A percentile compares a stretch with the other conserved stretches of the same genome.
These are phyloP conservation scores for Chytriomyces sp. DNA, from an alignment of 192 early-diverging fungal species.

Conservation along the genomic window DNA sequence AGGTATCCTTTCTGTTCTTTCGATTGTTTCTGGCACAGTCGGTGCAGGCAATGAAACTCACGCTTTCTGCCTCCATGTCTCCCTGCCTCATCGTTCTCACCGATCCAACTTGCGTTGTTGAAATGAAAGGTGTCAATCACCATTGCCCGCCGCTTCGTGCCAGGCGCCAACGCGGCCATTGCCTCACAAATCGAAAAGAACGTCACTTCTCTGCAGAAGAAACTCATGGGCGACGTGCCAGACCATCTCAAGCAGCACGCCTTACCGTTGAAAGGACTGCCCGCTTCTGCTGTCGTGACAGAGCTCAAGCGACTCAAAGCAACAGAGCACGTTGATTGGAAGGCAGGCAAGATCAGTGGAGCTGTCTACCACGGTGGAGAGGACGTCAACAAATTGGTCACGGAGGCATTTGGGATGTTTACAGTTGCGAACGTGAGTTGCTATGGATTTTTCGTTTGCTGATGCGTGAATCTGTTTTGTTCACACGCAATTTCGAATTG, in stretches of 20 bases:
- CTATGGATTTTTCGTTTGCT: neutral
- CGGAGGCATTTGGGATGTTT: slow-evolving; percentile 84
- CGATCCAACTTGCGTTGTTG: neutral
- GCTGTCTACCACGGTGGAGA: slow-evolving; percentile 93
- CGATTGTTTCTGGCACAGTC: neutral
- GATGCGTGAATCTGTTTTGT: slow-evolving; percentile 3
- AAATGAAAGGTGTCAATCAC: slow-evolving; percentile 27
- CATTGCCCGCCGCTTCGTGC: slow-evolving; percentile 37
- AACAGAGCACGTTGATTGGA: slow-evolving; percentile 70
- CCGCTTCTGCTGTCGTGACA: slow-evolving; percentile 62
- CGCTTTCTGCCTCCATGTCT: neutral
- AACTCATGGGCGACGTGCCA: slow-evolving; percentile 65
- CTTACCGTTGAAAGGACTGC: slow-evolving; percentile 71
- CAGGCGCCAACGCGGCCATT: slow-evolving; percentile 67
- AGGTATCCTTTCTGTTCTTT: slow-evolving; percentile 47
- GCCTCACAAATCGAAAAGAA: slow-evolving; percentile 78
- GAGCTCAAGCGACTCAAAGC: slow-evolving; percentile 61
- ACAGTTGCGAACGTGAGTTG: slow-evolving; percentile 70
- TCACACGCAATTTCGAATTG: neutral
- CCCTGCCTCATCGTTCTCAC: neutral
- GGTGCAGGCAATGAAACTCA: neutral
- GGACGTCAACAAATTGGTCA: slow-evolving; percentile 72
- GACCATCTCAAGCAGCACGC: slow-evolving; percentile 59
- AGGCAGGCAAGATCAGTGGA: slow-evolving; percentile 84
- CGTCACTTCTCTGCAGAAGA: slow-evolving; percentile 79